Conservation (phyloP, 306 rosid genomes). For the Dryas drummondii region DNA sequence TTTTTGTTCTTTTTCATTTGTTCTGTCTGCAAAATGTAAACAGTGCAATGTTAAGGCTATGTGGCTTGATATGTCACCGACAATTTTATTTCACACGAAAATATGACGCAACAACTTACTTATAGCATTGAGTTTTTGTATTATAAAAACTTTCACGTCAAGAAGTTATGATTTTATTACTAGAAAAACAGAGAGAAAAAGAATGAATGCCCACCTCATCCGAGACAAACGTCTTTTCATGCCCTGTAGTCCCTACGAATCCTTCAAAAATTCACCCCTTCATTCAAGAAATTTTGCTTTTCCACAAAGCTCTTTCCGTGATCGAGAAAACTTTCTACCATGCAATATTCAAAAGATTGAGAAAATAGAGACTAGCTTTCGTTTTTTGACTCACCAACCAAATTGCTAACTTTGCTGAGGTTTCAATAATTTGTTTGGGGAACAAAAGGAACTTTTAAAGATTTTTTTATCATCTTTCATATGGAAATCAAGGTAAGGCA, state of each 20-base stretch:
- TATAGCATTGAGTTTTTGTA: too few relatives aligned
- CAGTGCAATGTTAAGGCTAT: too few relatives aligned
- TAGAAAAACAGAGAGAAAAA: background rate
- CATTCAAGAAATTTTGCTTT: slow-evolving; percentile 12
- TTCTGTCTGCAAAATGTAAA: too few relatives aligned
- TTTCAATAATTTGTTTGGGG: slow-evolving; percentile 18
- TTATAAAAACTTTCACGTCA: slow-evolving; percentile 15
- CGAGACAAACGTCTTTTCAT: slow-evolving; percentile 31
- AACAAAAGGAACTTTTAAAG: slow-evolving; percentile 26
- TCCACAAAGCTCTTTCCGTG: background rate
- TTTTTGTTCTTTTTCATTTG: too few relatives aligned
- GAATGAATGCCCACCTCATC: slow-evolving; percentile 23
- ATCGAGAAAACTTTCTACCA: slow-evolving; percentile 12
- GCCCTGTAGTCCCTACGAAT: background rate
- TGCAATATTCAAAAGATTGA: slow-evolving; percentile 12
- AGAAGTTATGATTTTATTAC: slow-evolving; percentile 6
- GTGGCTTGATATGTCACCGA: too few relatives aligned
- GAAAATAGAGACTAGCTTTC: slow-evolving; percentile 20
- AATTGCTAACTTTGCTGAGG: slow-evolving; percentile 9
- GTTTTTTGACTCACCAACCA: slow-evolving; percentile 29
- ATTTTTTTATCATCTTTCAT: slow-evolving; percentile 28
- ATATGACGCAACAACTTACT: too few relatives aligned
- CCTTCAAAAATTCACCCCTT: slow-evolving; percentile 28
- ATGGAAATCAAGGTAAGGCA: slow-evolving; percentile 15
- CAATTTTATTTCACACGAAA: too few relatives aligned